Evolutionary conservation across 345 rosid genomes (phyloP).

Genomic region (Populus deltoides): DNA sequence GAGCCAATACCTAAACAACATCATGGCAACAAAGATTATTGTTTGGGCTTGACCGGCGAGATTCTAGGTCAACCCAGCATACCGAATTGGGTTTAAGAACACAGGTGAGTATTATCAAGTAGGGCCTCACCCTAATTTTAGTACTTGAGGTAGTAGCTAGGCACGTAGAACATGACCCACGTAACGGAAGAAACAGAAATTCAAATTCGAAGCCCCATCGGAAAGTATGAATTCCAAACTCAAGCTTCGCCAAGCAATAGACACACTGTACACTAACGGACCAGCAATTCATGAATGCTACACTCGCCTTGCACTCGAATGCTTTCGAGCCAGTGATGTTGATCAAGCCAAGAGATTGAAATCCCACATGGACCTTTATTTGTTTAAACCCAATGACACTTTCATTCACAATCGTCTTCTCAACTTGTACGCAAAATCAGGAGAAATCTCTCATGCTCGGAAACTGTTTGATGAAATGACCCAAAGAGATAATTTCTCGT

Average conservation of each 20-base stretch:
- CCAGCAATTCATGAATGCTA: constrained; percentile 38
- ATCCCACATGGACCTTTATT: constrained; percentile 49
- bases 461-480: constrained; percentile 58
- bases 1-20: too few relatives aligned
- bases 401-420: constrained; percentile 57
- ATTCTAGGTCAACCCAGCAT: too few relatives aligned
- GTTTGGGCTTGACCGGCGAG: too few relatives aligned
- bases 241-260: constrained; percentile 45
- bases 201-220: neutral
- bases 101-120: too few relatives aligned
- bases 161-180: neutral
- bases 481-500: constrained; percentile 43
- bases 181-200: constrained; percentile 23
- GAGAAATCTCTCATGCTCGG: constrained; percentile 31
- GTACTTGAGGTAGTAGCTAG: too few relatives aligned
- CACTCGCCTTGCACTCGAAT: constrained; percentile 47
- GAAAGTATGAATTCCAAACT: constrained; percentile 30
- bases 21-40: too few relatives aligned
- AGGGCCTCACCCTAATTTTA: too few relatives aligned
- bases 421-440: constrained; percentile 42
- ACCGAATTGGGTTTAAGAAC: too few relatives aligned
- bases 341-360: constrained; percentile 47
- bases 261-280: constrained; percentile 30
- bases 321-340: constrained; percentile 44
- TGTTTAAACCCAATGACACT: constrained; percentile 31